These are phyloP conservation scores for Saccharomycopsis selenospora DNA, from an alignment of 805 yeast species.

Conservation along the genomic window DNA sequence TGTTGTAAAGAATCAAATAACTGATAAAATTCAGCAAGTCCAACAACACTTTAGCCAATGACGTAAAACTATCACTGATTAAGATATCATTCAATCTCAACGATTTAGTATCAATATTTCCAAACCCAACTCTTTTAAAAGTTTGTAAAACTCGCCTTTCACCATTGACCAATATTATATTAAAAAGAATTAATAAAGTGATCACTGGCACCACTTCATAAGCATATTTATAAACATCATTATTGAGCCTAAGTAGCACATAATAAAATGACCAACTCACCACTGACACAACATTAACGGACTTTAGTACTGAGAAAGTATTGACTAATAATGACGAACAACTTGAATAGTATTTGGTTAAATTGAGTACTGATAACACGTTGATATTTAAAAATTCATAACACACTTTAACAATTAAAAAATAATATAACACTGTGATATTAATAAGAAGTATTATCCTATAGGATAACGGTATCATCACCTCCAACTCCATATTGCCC, in stretches of 20 bases:
- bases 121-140: slow-evolving; percentile 45
- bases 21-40: slow-evolving; percentile 56
- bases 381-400: slow-evolving; percentile 3
- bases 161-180: slow-evolving; percentile 8
- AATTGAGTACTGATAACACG: slow-evolving; percentile 4
- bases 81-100: slow-evolving; percentile 73
- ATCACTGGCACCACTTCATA: slow-evolving; percentile 14
- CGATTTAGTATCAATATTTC: slow-evolving; percentile 48
- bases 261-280: slow-evolving; percentile 6
- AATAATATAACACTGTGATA: slow-evolving; percentile 13
- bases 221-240: neutral
- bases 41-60: slow-evolving; percentile 67
- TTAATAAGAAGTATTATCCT: slow-evolving; percentile 11
- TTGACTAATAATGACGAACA: slow-evolving; percentile 1
- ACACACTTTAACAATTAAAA: slow-evolving; percentile 1
- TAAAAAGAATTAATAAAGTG: slow-evolving; percentile 7
- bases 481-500: slow-evolving; percentile 1
- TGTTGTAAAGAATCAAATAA: slow-evolving; percentile 31
- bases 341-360: slow-evolving; percentile 1
- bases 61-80: slow-evolving; percentile 76
- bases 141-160: slow-evolving; percentile 41
- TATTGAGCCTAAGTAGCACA: neutral
- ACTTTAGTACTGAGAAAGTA: slow-evolving; percentile 3
- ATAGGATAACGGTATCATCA: slow-evolving; percentile 9
- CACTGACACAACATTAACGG: slow-evolving; percentile 3